Evolutionary conservation across 2,329 filamentous ascomycete genomes (phyloP).

Genomic region (Verticillium isaacii): DNA sequence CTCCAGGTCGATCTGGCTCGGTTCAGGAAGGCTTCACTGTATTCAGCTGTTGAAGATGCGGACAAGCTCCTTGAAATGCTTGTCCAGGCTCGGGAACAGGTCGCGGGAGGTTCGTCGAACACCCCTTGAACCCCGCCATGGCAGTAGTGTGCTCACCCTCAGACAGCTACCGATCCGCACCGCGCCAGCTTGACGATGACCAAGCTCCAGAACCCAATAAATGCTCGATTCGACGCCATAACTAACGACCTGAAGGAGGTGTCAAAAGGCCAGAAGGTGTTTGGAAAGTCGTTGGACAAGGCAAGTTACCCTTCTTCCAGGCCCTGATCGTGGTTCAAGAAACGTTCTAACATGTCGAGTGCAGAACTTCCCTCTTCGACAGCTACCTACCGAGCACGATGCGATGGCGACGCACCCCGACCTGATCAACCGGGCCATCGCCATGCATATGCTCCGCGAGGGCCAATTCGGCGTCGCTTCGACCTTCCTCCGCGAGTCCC

Average conservation of each 20-base stretch:
- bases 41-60: constrained; percentile 70
- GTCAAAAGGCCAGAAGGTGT: constrained; percentile 75
- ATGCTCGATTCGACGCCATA: constrained; percentile 72
- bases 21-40: constrained; percentile 64
- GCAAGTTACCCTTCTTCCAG: constrained; percentile 33
- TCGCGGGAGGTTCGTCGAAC: constrained; percentile 58
- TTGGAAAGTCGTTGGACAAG: constrained; percentile 80
- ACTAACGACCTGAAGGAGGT: constrained; percentile 79
- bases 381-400: constrained; percentile 72
- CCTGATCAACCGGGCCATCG: constrained; percentile 81
- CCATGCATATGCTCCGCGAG: constrained; percentile 88
- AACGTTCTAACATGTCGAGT: constrained; percentile 15
- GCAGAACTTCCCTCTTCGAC: constrained; percentile 39
- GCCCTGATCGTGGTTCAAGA: background rate
- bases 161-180: constrained; percentile 54
- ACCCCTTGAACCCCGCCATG: constrained; percentile 6
- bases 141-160: constrained; percentile 9
- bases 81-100: constrained; percentile 64
- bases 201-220: constrained; percentile 81
- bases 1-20: constrained; percentile 71
- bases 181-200: constrained; percentile 70
- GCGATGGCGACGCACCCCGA: constrained; percentile 36
- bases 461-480: constrained; percentile 87
- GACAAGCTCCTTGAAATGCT: constrained; percentile 79
- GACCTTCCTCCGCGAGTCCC: constrained; percentile 73